Base-by-base conservation (phyloP, 176 grass and related monocot genomes). In the Eremochloa ophiuroides region DNA sequence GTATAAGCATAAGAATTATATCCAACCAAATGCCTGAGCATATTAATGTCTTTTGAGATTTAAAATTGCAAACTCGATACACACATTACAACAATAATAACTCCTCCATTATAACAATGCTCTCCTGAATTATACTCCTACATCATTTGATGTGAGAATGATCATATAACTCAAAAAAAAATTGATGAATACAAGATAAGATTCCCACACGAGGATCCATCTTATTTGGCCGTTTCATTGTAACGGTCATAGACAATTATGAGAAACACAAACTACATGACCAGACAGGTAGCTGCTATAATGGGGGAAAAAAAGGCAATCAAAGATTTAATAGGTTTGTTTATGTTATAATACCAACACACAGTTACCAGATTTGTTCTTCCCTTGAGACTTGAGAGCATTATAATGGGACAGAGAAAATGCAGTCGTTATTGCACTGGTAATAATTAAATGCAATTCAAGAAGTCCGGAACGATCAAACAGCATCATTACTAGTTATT, bases 1-100 rank as follows among this genome's bases (percentile, higher is more conserved):
- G 37, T 53, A 48, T 68, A 67, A 28, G 70, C 27, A 74, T 41
- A 34, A 67, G 33, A 60, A 76, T 70, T 41, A 73, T 55, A 62
- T n/a, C 13, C 30, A 85, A 33, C 2, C 41, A 25, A 85, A 83
- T 70, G 43, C 47, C 42, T 15, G 5, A 11, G 41, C 3, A 78
- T 40, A 53, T n/a, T 31, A 51, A 87, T 75, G 66, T 6, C 10
- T 39, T 80, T 39, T 69, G 44, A 12, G 5, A 66, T 6, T 40
- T 56, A 26, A 39, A 80, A 35, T 50, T 27, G 41, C 18, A 8
- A 58, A 86, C 25, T 35, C 6, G 28, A 30, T 15, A 74, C 27
- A 22, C 2, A 2, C 17, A 81, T 37, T 22, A 59, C 17, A 71
- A 25, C 17, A 62, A 26, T 8, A 7, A 2, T 28, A 53, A 70